Evolutionary conservation across 805 yeast species (phyloP).

Genomic region (Candida tallmaniae): DNA sequence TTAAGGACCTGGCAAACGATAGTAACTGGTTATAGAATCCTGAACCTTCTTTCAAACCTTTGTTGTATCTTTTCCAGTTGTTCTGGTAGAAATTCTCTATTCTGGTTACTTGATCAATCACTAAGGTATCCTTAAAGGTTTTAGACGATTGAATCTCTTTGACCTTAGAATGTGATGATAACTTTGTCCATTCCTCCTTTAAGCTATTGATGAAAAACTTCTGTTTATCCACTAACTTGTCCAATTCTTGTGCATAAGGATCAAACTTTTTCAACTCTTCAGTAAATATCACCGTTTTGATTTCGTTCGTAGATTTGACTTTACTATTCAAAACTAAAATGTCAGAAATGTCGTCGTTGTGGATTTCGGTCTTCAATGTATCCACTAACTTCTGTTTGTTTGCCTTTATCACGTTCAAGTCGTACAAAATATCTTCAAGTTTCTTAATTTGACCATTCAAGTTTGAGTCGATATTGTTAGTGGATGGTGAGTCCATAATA

Average conservation of each 20-base stretch:
- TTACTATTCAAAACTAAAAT: conserved; percentile 61
- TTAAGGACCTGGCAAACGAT: conserved; percentile 19
- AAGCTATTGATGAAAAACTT: conserved; percentile 37
- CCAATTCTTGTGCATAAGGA: conserved; percentile 62
- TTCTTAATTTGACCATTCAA: conserved; percentile 35
- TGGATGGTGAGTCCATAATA: conserved; percentile 47
- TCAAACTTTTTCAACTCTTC: conserved; percentile 74
- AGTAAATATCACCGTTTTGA: conserved; percentile 52
- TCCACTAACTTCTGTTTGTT: conserved; percentile 60
- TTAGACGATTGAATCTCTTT: conserved; percentile 41
- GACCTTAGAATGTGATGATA: conserved; percentile 24
- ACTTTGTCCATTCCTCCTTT: conserved; percentile 24
- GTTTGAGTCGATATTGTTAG: neutral
- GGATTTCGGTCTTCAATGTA: conserved; percentile 66
- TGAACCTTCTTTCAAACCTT: conserved; percentile 59
- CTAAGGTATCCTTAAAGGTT: conserved; percentile 32
- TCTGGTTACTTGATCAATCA: conserved; percentile 27
- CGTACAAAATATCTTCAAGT: conserved; percentile 55
- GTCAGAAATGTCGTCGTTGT: conserved; percentile 80
- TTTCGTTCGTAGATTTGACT: conserved; percentile 52
- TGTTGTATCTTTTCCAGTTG: conserved; percentile 52
- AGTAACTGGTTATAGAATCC: conserved; percentile 56
- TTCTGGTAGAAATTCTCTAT: conserved; percentile 41
- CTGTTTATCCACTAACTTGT: conserved; percentile 65
- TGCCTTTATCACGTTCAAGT: conserved; percentile 55